Conservation (phyloP, 2,329 filamentous ascomycete species). For the Clarireedia homoeocarpa region DNA sequence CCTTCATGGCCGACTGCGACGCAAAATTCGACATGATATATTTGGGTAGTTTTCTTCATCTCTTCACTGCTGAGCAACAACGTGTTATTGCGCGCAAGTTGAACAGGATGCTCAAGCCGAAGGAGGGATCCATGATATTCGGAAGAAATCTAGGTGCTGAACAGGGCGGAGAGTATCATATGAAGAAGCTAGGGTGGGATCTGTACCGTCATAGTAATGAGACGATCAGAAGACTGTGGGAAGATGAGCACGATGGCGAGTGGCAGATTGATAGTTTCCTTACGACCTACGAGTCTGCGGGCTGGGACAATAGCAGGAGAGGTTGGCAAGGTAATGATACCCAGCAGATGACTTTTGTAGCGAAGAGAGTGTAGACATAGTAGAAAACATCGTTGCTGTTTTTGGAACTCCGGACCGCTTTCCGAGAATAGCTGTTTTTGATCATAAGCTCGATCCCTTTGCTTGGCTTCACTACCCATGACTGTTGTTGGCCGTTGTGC, state of each 20-base stretch:
- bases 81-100: slow-evolving; percentile 27
- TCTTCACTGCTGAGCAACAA: slow-evolving; percentile 35
- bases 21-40: slow-evolving; percentile 35
- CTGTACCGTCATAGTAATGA: background rate
- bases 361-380: background rate
- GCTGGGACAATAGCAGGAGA: background rate
- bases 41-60: slow-evolving; percentile 36
- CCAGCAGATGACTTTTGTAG: background rate
- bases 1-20: slow-evolving; percentile 29
- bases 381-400: no score
- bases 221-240: background rate
- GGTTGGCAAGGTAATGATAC: background rate
- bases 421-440: no score
- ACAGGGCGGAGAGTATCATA: background rate
- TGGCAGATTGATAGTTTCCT: background rate
- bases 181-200: background rate
- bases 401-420: no score
- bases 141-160: slow-evolving; percentile 32
- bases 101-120: slow-evolving; percentile 15
- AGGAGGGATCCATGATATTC: slow-evolving; percentile 30
- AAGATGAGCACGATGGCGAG: background rate
- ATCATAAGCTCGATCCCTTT: no score
- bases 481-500: no score
- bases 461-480: no score
- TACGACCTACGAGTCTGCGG: background rate